phyloP scores from a whole-genome alignment of 805 yeast genomes.

The Kazachstania martiniae region DNA sequence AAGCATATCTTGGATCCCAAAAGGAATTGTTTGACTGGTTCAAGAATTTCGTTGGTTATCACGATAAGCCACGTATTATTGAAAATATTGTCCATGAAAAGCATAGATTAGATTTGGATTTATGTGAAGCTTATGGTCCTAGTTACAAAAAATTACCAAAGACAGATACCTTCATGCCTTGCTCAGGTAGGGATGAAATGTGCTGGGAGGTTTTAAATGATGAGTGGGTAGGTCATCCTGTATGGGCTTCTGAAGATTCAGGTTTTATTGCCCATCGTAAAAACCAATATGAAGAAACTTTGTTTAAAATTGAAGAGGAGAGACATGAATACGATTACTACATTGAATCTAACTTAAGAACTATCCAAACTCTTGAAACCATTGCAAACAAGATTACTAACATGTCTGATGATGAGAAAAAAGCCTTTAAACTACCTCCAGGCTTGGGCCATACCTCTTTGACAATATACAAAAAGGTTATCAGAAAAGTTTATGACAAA shows the following conservation, averaged over 20 bases:
- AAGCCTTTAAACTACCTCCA: constrained; percentile 74
- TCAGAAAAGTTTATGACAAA: constrained; percentile 84
- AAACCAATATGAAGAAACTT: constrained; percentile 92
- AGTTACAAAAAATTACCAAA: constrained; percentile 88
- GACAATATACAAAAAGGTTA: constrained; percentile 88
- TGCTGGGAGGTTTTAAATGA: constrained; percentile 98
- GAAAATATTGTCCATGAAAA: constrained; percentile 82
- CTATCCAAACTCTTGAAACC: constrained; percentile 91
- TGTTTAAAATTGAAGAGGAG: constrained; percentile 93
- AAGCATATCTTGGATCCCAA: constrained; percentile 73
- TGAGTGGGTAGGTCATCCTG: constrained; percentile 99
- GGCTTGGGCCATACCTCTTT: constrained; percentile 88
- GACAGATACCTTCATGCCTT: constrained; percentile 91
- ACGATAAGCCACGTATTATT: constrained; percentile 73
- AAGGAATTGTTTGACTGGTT: constrained; percentile 83
- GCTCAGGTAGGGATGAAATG: constrained; percentile 97
- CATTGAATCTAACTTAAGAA: constrained; percentile 89
- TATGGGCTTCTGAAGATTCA: constrained; percentile 99
- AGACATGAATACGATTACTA: constrained; percentile 93
- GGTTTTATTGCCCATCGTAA: constrained; percentile 98
- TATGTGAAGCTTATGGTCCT: constrained; percentile 93
- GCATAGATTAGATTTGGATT: constrained; percentile 78
- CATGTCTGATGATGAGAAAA: constrained; percentile 86
- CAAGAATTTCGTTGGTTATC: constrained; percentile 81
- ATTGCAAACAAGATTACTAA: constrained; percentile 88